Evolutionary conservation across 495 filamentous ascomycete genomes (phyloP), one percentile per base, ranked within the genome.

Genomic region (Penicillium atrosanguineum): DNA sequence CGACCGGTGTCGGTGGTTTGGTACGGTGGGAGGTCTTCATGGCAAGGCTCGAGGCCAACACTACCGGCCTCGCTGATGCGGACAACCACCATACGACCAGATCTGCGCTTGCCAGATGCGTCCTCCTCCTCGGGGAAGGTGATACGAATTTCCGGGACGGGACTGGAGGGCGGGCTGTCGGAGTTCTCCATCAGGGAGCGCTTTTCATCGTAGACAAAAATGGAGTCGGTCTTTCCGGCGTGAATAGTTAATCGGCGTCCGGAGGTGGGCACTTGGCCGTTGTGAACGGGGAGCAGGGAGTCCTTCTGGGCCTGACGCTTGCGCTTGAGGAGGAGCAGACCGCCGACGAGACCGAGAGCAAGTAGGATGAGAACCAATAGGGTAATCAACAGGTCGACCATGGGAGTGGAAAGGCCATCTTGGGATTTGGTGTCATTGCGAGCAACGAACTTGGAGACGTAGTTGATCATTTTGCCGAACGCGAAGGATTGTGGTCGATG

Each of bases 41-140:
- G 75, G 68, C 70, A 80, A 14, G 95, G 94, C 71, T 95, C 92
- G 52, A 98, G 77, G 31, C 92, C 95, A 46, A 96, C 83, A 44
- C 83, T 80, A 41, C 89, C 83, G 26, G 80, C 86, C 43, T 97
- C 95, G 53, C 91, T 92, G 56, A 98, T 91, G 41, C 87, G 79
- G 23, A 98, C 93, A 11, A 97, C 82, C n/a, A 98, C 87, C 23
- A 96, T 88, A 9, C 90, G 82, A 25, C 91, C 92, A 44, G 87
- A 91, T 74, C 87, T 89, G 53, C 82, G 81, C 68, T 87, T 88
- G 50, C 95, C 95, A 36, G 74, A 65, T 41, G 85, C 83, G 59
- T 96, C 88, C 61, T 91, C 93, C 79, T 97, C 93, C 59, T 98
- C 94, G 14, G 94, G 94, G 75, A 98, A 97, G 0, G 94, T 98